Base-by-base conservation (phyloP, 768 basidiomycete genomes). In the Candolleomyces aberdarensis region DNA sequence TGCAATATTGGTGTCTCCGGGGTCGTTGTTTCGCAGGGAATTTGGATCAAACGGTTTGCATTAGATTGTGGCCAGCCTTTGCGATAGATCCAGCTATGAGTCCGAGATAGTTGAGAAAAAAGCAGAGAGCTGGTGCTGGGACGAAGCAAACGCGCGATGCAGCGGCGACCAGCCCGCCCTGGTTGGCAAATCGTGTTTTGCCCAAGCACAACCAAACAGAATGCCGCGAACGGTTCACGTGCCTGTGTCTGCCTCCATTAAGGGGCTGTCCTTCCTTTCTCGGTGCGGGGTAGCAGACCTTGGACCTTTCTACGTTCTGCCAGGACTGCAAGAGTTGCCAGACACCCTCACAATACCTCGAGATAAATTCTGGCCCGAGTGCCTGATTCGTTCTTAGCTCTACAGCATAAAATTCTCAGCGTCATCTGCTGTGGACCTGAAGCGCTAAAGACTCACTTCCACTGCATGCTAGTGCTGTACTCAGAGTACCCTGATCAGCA, bases 141-240 rank as follows among this genome's bases (percentile, higher is more conserved):
- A 46, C 14, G 44, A 13, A 17, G 44, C 8, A 20, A 46, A 20
- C 15, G 44, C 15, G 44, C 19, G 44, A 36, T 36, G 44, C 44
- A 46, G 44, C 44, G 15, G 19, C 17, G 44, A 46, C 44, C 44
- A 20, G 44, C 2, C 44, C 14, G 1, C 44, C 13, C 8, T 20
- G 19, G 44, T 20, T 17, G 17, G 44, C 61, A 58, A 58, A 58
- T 62, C 61, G 61, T 62, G 61, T 58, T 56, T 55, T 49, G 43
- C 56, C 31, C 61, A 62, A 62, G 58, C 20, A 62, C 49, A 49
- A 20, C 57, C n/a, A 62, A 14, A 62, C 53, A 62, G 43, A 5
- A 54, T 54, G 31, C 57, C 62, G 62, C 62, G 62, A 44, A 46
- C 56, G 14, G 20, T 15, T 58, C 62, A 62, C 62, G 62, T 62